These are phyloP conservation scores for Trichopus zeylanicus DNA, from an alignment of 116 monocot genomes.

Conservation along the genomic window DNA sequence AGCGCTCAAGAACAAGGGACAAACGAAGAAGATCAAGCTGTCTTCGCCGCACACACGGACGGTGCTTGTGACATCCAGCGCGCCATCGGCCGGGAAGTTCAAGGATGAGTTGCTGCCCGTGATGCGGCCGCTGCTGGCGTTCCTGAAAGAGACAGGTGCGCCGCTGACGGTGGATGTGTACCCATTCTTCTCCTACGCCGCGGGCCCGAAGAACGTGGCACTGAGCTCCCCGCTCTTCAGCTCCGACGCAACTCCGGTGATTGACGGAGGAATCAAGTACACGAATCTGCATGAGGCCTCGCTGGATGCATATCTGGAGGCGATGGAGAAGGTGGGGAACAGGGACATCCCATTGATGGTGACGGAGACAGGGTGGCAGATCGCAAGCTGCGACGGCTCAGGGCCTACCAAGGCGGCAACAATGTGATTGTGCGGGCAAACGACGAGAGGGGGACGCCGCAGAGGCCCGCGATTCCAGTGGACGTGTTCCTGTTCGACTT, in stretches of 20 bases:
- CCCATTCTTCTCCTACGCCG: constrained; percentile 29
- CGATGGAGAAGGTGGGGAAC: constrained; percentile 28
- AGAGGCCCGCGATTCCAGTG: constrained; percentile 12
- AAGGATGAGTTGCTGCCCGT: constrained; percentile 8
- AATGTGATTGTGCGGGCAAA: constrained; percentile 12
- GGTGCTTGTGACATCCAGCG: constrained; percentile 10
- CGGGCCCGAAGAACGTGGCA: constrained; percentile 19
- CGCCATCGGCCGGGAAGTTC: constrained; percentile 22
- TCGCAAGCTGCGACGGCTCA: constrained; percentile 16
- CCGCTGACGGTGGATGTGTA: constrained; percentile 33
- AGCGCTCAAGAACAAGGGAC: constrained; percentile 16
- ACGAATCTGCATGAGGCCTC: constrained; percentile 30
- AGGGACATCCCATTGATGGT: constrained; percentile 14
- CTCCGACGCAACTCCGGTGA: not conserved
- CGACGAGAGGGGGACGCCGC: constrained; percentile 22
- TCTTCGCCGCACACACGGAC: constrained; percentile 27
- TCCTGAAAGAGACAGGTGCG: constrained; percentile 23
- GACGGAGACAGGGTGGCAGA: constrained; percentile 44
- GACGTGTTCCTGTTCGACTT: constrained; percentile 33
- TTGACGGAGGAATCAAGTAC: constrained; percentile 20
- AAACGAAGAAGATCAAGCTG: constrained; percentile 17
- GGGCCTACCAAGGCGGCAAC: constrained; percentile 18
- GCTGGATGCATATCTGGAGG: constrained; percentile 25
- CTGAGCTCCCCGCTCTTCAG: constrained; percentile 20
- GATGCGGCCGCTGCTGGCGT: constrained; percentile 15